Evolutionary conservation across 768 basidiomycete species (phyloP).

Genomic region (Mycena pura): DNA sequence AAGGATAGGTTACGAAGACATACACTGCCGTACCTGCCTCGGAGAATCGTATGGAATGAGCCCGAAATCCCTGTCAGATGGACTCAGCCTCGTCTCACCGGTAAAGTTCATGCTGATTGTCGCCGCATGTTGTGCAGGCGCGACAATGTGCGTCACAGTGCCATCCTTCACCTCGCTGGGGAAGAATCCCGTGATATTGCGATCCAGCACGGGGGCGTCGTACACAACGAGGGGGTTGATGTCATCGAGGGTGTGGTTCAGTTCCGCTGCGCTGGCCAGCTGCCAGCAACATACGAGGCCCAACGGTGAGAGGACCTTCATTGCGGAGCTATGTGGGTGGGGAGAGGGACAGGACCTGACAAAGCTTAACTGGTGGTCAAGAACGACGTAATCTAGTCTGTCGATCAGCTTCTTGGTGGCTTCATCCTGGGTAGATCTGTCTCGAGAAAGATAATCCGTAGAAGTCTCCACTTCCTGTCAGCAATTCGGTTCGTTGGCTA

Average conservation of each 20-base stretch:
- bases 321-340: not conserved
- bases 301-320: not conserved
- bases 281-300: not conserved
- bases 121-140: not conserved
- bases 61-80: not conserved
- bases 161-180: slow-evolving; percentile 2
- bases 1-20: slow-evolving; percentile 1
- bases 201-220: not conserved
- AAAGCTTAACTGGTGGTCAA: not conserved
- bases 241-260: not conserved
- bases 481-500: not conserved
- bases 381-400: not conserved
- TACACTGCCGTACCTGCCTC: not conserved
- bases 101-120: slow-evolving; percentile 7
- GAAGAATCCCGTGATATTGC: not conserved
- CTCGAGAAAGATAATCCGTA: not conserved
- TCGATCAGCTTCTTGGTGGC: not conserved
- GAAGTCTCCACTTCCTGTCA: not conserved
- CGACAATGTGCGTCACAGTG: not conserved
- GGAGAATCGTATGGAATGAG: not conserved
- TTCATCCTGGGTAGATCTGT: not conserved
- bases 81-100: not conserved
- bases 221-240: not conserved
- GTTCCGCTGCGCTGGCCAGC: not conserved
- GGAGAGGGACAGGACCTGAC: not conserved